Evolutionary conservation across 2,329 filamentous ascomycete genomes (phyloP), one percentile per base, ranked within the genome.

Genomic region (Cytospora paraplurivora): DNA sequence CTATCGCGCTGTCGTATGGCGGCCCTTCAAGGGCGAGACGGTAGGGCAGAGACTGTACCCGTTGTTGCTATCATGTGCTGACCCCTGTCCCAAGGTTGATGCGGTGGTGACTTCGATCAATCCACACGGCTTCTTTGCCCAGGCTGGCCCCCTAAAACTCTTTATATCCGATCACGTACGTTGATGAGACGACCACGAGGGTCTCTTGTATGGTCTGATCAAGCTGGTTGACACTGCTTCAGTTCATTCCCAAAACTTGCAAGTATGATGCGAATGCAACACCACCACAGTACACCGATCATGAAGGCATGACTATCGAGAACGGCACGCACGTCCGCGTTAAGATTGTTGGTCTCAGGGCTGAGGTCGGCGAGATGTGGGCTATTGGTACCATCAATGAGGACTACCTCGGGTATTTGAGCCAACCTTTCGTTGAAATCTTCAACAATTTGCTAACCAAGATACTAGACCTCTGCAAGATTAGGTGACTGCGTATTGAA

Each of bases 371-470:
- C 67, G 90, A 92, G 75, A 96, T 99, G 85, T 97, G 91, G 84
- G 95, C 94, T 44, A 96, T 99, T 76, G 95, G 93, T 66, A 98
- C 92, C 70, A 97, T 99, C 80, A 97, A 96, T 78, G 94, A 89
- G 73, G 87, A 90, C 72, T 90, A 88, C 72, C 81, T 90, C 49
- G 87, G 87, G 87, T 89, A 81, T 33, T 56, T 37, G 6, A 34
- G 12, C 47, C 27, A 17, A 13, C 11, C 8, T 13, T 15, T 33
- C n/a, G 35, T 32, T 15, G 33, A 15, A 15, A 6, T 8, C 19
- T 15, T 15, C 21, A 19, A 51, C 4, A 33, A 2, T 17, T 38
- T 47, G 27, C 62, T 66, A 33, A 66, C 35, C 12, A 56, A 8
- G 35, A 33, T 12, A 12, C n/a, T 19, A 66, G 64, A 34, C 64